Conservation (phyloP, 163 green algal species). For the Smithsoniella earleae region DNA sequence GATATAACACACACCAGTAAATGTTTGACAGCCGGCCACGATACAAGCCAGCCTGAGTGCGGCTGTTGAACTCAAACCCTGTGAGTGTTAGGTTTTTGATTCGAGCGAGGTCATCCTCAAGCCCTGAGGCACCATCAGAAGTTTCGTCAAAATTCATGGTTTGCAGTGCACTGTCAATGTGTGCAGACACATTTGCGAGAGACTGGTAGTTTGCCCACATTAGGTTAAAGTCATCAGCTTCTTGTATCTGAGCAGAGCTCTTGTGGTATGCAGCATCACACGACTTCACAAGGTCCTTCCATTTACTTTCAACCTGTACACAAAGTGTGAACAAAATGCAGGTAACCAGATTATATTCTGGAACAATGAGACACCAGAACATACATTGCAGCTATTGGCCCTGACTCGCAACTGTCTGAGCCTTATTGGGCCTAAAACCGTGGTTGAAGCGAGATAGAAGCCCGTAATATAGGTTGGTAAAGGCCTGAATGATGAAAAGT, state of each 20-base stretch:
- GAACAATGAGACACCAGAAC: no score
- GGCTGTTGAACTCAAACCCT: neutral
- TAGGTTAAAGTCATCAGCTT: neutral
- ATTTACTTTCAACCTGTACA: neutral
- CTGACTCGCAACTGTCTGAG: constrained; percentile 3
- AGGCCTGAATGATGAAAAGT: neutral
- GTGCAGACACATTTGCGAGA: no score
- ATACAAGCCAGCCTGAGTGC: neutral
- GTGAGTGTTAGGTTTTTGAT: neutral
- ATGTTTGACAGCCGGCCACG: neutral
- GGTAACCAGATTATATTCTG: no score
- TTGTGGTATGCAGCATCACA: neutral
- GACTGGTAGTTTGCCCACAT: neutral
- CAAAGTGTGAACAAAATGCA: no score
- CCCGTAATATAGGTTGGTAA: constrained; percentile 22
- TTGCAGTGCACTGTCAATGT: no score
- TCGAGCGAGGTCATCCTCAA: no score
- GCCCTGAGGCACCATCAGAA: no score
- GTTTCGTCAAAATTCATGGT: no score
- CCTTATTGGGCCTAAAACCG: neutral
- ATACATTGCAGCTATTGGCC: constrained; percentile 3
- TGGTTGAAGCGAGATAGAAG: constrained; percentile 28
- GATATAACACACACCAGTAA: neutral
- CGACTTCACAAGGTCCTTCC: neutral
- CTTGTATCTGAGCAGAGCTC: neutral